Conservation (phyloP, 352 stramenopile species). For the Phytopythium boreale region DNA sequence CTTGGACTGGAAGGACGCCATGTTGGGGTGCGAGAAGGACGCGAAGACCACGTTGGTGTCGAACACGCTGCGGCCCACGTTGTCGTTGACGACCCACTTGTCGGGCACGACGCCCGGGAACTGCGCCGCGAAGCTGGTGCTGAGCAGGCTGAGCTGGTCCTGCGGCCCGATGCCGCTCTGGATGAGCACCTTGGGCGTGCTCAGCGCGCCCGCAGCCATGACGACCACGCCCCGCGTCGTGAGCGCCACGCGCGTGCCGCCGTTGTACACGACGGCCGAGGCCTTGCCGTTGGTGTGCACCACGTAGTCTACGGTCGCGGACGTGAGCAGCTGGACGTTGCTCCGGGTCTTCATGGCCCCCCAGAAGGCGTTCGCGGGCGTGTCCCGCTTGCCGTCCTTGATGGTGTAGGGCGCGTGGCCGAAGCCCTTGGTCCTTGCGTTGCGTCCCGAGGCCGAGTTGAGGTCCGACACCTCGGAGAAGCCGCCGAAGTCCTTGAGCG, state of each 20-base stretch:
- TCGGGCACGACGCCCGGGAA: constrained; percentile 44
- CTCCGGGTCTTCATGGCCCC: constrained; percentile 32
- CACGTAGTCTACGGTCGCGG: constrained; percentile 49
- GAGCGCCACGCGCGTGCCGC: constrained; percentile 28
- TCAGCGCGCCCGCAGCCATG: constrained; percentile 59
- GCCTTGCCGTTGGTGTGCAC: constrained; percentile 38
- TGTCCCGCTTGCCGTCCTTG: constrained; percentile 52
- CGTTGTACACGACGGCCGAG: constrained; percentile 48
- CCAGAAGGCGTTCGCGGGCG: constrained; percentile 54
- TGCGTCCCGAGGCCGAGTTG: constrained; percentile 46
- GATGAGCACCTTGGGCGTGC: constrained; percentile 82
- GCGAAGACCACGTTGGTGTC: constrained; percentile 48
- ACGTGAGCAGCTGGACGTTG: constrained; percentile 56
- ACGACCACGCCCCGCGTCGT: constrained; percentile 57
- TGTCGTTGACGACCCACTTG: constrained; percentile 44
- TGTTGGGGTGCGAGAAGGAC: constrained; percentile 50
- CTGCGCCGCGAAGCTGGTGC: constrained; percentile 10
- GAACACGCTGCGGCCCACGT: constrained; percentile 60
- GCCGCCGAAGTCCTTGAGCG: constrained; percentile 25
- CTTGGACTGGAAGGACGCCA: constrained; percentile 43
- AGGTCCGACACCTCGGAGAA: constrained; percentile 37
- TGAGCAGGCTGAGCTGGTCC: constrained; percentile 50
- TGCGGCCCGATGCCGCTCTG: constrained; percentile 70
- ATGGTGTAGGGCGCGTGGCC: constrained; percentile 46
- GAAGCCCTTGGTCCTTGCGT: constrained; percentile 56